Evolutionary conservation across 2,329 filamentous ascomycete genomes (phyloP).

Genomic region (Nigrospora sphaerica): DNA sequence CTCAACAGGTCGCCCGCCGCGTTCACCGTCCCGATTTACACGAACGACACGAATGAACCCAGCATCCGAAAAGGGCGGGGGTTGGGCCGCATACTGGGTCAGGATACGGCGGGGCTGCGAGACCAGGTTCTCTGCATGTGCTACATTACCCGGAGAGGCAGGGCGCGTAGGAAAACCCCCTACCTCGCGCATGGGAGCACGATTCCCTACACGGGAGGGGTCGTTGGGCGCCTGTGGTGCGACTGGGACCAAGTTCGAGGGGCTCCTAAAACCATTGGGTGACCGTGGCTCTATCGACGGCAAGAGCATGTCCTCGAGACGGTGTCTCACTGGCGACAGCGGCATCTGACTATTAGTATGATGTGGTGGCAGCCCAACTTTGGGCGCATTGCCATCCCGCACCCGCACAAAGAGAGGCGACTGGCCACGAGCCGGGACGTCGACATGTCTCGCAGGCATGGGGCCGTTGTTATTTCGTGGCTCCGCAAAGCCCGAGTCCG

Average conservation of each 20-base stretch:
- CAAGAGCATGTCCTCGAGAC: slow-evolving; percentile 22
- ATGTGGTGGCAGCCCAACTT: slow-evolving; percentile 20
- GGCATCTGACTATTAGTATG: slow-evolving; percentile 8
- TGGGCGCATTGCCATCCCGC: slow-evolving; percentile 17
- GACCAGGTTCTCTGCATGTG: slow-evolving; percentile 11
- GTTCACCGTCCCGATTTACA: slow-evolving; percentile 10
- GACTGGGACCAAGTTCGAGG: neutral
- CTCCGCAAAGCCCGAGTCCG: too few species aligned
- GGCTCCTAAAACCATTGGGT: slow-evolving; percentile 7
- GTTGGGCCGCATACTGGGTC: slow-evolving; percentile 13
- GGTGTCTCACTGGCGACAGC: slow-evolving; percentile 16
- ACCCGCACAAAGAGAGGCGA: slow-evolving; percentile 14
- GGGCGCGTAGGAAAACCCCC: slow-evolving; percentile 7
- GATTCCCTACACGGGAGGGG: slow-evolving; percentile 12
- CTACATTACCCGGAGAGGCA: slow-evolving; percentile 10
- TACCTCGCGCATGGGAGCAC: slow-evolving; percentile 10
- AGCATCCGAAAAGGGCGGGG: slow-evolving; percentile 8
- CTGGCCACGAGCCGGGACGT: neutral
- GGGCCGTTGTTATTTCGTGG: too few species aligned
- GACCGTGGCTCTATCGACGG: slow-evolving; percentile 24
- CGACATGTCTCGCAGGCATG: neutral
- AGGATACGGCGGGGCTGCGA: slow-evolving; percentile 14
- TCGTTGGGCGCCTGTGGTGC: slow-evolving; percentile 2
- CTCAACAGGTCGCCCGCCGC: neutral
- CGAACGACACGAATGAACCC: slow-evolving; percentile 14